Base-by-base conservation (phyloP, 768 basidiomycete species). In the Daedaleopsis nitida region DNA sequence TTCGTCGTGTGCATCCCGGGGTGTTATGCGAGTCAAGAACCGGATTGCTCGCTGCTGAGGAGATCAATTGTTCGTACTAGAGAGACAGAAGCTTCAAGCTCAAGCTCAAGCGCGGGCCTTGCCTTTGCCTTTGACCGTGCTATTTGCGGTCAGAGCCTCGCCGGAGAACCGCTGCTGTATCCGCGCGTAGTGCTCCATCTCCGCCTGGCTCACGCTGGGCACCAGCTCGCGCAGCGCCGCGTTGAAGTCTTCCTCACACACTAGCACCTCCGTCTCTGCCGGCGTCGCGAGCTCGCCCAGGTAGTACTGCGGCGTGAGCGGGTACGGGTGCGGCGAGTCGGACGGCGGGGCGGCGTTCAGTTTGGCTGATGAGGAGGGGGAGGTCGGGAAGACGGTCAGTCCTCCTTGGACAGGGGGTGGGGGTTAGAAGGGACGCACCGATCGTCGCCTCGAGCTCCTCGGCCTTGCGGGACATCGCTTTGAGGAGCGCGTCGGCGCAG, bases 401-500 rank as follows among this genome's bases (percentile, higher is more conserved):
- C 34, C 12, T 48, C n/a, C 24, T 43, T 44, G 32, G 12, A 9
- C n/a, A 37, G 55, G 49, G 5, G 6, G 4, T 5, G 23, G 11
- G n/a, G 52, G 55, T n/a, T n/a, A n/a, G 35, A 12, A 44, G 39
- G 17, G 11, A 50, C n/a, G 49, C 67, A 88, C 90, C 85, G 51
- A 98, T 89, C 66, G 83, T 87, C 8, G 69, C 71, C 61, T 98
- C 96, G 14, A 98, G 77, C 52, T 82, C 83, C 62, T 84, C 82
- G 0, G 97, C 96, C 65, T 89, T 94, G 39, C 91, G 79, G 21
- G 93, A 87, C 88, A 99, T 96, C 11, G 97, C 94, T 72, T 92
- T 91, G 58, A 99, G 80, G 83, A 99, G 86, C 1, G 97, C 96
- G 74, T 99, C 96, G 6, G 94, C 91, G 73, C 97, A 98, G 10